Evolutionary conservation across 352 stramenopile genomes (phyloP).

Genomic region (Pythium aristosporum): DNA sequence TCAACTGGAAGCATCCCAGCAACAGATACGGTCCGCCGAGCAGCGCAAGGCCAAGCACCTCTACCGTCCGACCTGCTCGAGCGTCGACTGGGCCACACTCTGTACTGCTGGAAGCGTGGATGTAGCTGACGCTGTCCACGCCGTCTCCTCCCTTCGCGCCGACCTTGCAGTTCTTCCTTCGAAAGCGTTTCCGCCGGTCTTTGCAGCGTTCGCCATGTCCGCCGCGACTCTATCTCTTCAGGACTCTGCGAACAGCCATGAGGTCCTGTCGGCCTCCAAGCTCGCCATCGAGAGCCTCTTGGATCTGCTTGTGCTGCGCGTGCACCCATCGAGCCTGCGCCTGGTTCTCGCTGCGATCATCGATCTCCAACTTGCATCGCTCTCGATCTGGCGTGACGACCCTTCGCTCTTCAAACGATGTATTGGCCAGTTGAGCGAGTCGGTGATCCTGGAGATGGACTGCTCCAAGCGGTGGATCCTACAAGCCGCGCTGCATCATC

Average conservation of each 20-base stretch:
- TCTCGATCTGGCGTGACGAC: conserved; percentile 26
- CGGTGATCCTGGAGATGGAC: conserved; percentile 27
- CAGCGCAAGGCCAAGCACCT: conserved; percentile 1
- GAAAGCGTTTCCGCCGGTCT: background rate
- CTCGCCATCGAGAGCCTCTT: conserved; percentile 25
- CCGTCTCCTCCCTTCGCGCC: background rate
- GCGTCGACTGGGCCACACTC: background rate
- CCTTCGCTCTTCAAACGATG: conserved; percentile 25
- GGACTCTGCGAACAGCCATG: background rate
- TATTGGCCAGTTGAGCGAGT: conserved; percentile 29
- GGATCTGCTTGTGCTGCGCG: conserved; percentile 27
- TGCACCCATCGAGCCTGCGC: conserved; percentile 30
- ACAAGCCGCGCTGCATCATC: conserved; percentile 37
- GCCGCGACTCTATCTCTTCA: background rate
- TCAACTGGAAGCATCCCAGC: conserved; percentile 2
- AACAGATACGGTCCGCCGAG: background rate
- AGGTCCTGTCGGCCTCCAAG: background rate
- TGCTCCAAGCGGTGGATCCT: conserved; percentile 30
- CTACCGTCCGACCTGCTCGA: background rate
- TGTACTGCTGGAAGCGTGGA: background rate
- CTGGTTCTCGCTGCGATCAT: conserved; percentile 30
- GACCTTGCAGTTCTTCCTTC: conserved; percentile 6
- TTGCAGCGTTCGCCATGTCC: background rate
- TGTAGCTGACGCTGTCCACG: background rate
- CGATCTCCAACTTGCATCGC: conserved; percentile 13